These are phyloP conservation scores for Brettanomyces naardenensis DNA, from an alignment of 805 yeast genomes.

Conservation along the genomic window DNA sequence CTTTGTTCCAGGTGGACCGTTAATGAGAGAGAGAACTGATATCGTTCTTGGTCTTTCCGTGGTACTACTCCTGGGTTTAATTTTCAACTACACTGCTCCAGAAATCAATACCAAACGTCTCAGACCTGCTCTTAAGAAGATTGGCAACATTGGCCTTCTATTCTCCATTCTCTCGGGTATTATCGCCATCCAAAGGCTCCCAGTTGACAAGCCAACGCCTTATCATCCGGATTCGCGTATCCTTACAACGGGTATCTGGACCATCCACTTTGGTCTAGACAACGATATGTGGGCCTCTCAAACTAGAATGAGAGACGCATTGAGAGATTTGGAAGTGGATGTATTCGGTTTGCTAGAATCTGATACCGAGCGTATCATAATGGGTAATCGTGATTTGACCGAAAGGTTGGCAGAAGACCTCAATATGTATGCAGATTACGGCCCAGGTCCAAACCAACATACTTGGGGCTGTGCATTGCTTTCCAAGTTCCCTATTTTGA, in stretches of 20 bases:
- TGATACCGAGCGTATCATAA: conserved; percentile 88
- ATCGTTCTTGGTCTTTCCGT: conserved; percentile 55
- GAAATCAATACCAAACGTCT: conserved; percentile 4
- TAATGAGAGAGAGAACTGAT: conserved; percentile 84
- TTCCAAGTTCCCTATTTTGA: conserved; percentile 88
- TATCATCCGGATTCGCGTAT: conserved; percentile 61
- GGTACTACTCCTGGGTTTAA: conserved; percentile 40
- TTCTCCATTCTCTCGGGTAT: conserved; percentile 39
- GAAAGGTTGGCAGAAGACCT: conserved; percentile 87
- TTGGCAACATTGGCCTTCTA: conserved; percentile 22
- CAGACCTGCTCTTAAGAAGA: conserved; percentile 9
- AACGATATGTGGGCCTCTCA: conserved; percentile 98
- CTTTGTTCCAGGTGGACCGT: conserved; percentile 90
- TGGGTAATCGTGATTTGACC: conserved; percentile 93
- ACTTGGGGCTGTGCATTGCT: conserved; percentile 96
- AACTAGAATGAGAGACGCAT: conserved; percentile 76
- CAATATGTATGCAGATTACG: conserved; percentile 92
- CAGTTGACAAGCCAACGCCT: conserved; percentile 55
- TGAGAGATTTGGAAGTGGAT: conserved; percentile 82
- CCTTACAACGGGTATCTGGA: conserved; percentile 96
- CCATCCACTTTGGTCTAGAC: conserved; percentile 94
- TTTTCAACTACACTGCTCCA: conserved; percentile 28
- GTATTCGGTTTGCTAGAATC: conserved; percentile 86
- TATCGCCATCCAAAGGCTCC: conserved; percentile 49
- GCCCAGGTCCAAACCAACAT: conserved; percentile 96